Conservation (phyloP, 1,139 yeast species). For the Yamadazyma friedrichii region DNA sequence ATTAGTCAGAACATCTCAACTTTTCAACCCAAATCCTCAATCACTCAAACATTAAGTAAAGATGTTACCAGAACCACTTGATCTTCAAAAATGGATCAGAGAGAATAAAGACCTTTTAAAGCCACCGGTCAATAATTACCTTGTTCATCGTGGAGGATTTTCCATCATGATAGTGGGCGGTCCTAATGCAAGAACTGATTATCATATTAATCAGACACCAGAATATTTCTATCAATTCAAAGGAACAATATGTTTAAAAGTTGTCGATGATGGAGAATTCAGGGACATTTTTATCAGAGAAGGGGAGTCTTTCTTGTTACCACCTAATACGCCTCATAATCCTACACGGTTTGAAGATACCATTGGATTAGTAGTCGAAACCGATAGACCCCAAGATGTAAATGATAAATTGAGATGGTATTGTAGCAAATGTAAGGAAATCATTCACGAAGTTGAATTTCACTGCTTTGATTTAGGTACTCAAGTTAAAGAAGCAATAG, state of each 20-base stretch:
- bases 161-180: slow-evolving; percentile 96
- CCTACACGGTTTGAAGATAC: slow-evolving; percentile 87
- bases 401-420: slow-evolving; percentile 84
- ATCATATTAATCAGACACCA: slow-evolving; percentile 91
- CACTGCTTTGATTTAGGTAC: slow-evolving; percentile 83
- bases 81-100: slow-evolving; percentile 74
- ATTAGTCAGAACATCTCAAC: no score
- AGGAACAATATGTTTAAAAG: slow-evolving; percentile 81
- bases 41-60: no score
- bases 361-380: slow-evolving; percentile 92
- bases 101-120: slow-evolving; percentile 74
- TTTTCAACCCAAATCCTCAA: no score
- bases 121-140: slow-evolving; percentile 91
- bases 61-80: slow-evolving; percentile 71
- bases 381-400: slow-evolving; percentile 74
- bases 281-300: slow-evolving; percentile 73
- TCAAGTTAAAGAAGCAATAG: slow-evolving; percentile 82
- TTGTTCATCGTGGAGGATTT: slow-evolving; percentile 88
- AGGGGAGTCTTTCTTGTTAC: slow-evolving; percentile 84
- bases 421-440: slow-evolving; percentile 63
- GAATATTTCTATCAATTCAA: slow-evolving; percentile 89
- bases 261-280: slow-evolving; percentile 77
- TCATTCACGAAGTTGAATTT: slow-evolving; percentile 69
- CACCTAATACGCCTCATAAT: slow-evolving; percentile 83
- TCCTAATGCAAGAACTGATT: slow-evolving; percentile 90